A percentile compares a stretch with the other conserved stretches of the same genome.
phyloP scores from a whole-genome alignment of 139 green algal genomes.

The Astrephomene gubernaculifera region DNA sequence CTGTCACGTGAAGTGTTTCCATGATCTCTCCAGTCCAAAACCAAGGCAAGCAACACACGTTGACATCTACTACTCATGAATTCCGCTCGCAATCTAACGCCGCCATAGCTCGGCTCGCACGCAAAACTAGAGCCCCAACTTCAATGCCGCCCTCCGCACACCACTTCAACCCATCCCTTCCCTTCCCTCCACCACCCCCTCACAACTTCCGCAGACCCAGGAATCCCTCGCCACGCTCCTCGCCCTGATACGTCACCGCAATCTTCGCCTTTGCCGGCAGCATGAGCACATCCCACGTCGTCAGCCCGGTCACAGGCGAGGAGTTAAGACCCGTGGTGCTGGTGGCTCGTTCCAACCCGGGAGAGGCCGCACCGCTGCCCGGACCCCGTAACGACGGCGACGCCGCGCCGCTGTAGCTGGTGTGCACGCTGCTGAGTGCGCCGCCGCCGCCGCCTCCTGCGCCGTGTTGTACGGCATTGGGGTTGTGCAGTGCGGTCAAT shows the following conservation, averaged over 20 bases:
- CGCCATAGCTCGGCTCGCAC: no score
- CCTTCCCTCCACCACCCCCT: no score
- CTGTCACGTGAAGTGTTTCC: no score
- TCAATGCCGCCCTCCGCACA: no score
- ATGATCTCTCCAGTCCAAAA: no score
- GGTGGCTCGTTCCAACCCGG: slow-evolving; percentile 2
- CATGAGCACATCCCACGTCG: slow-evolving; percentile 27
- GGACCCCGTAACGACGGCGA: not conserved
- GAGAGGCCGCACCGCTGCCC: not conserved
- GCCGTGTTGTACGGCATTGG: not conserved
- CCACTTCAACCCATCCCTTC: no score
- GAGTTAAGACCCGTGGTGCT: slow-evolving; percentile 30
- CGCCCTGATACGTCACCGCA: slow-evolving; percentile 38
- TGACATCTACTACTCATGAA: no score
- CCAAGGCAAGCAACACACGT: no score
- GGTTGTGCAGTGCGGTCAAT: slow-evolving; percentile 4
- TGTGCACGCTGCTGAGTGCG: no score
- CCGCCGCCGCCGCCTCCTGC: not conserved
- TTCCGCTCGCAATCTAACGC: no score
- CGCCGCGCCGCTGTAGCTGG: not conserved
- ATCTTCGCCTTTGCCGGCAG: slow-evolving; percentile 39
- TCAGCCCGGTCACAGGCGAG: slow-evolving; percentile 5
- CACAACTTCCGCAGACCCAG: slow-evolving; percentile 33
- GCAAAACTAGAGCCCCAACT: no score
- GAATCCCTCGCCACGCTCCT: slow-evolving; percentile 44